Evolutionary conservation across 2,329 filamentous ascomycete genomes (phyloP), one percentile per base, ranked within the genome.

Genomic region (Penicillium sp.): DNA sequence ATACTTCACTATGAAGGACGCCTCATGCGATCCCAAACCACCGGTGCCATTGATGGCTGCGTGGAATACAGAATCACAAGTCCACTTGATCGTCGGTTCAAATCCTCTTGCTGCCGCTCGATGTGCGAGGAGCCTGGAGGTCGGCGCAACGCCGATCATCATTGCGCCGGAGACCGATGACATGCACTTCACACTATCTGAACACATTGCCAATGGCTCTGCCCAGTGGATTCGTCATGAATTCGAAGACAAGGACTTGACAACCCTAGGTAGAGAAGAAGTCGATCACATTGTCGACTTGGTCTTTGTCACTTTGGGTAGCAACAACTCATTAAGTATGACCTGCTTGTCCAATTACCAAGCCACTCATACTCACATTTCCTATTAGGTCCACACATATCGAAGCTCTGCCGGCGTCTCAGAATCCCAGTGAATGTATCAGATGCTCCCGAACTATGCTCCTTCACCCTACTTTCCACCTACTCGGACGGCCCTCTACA

Each of bases 401-500:
- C 88, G 0, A 75, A 73, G 5, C 74, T 90, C 4, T 97, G 93
- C 72, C 81, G 77, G 52, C 79, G 84, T 41, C 76, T 90, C 53
- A 82, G 93, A 39, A 93, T 98, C 59, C 91, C 91, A 29, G 78
- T 98, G 64, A 98, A 98, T 69, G 88, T 97, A 24, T 81, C 88
- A 53, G 93, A 98, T 71, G 81, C 87, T 0, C 87, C 91, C 0
- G 77, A 81, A 31, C 83, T 97, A 15, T 96, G 89, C 73, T 87
- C 88, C 24, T 95, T 98, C 68, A 85, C 86, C 5, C 77, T 98
- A 45, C 81, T 97, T 40, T 93, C 89, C 22, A 94, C 88, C 7
- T 83, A 97, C 68, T 83, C 80, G 48, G 90, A 96, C 63, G 93
- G 93, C 0, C 91, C 93, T 9, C 76, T 98, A 35, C 93, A 97